phyloP scores from a whole-genome alignment of 2,329 filamentous ascomycete genomes.

The Rugonectria rugulosa region DNA sequence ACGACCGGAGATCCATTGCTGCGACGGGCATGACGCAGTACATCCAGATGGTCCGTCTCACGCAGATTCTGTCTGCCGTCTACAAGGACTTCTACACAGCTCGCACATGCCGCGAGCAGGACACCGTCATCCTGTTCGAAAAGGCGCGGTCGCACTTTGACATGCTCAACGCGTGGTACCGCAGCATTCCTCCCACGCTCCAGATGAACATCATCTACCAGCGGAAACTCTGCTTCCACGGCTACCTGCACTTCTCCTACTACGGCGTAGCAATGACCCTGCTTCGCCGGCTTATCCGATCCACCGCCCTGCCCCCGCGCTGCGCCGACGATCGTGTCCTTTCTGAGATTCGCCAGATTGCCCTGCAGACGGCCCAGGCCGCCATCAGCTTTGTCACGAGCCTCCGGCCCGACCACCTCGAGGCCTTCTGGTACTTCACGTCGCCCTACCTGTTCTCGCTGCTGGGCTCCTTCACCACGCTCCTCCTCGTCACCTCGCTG shows the following conservation, averaged over 20 bases:
- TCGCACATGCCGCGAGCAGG: constrained; percentile 39
- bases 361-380: constrained; percentile 41
- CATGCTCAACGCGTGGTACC: constrained; percentile 56
- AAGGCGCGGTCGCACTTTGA: constrained; percentile 58
- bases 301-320: constrained; percentile 40
- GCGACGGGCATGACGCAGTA: constrained; percentile 52
- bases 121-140: constrained; percentile 49
- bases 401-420: constrained; percentile 47
- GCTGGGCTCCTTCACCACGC: constrained; percentile 48
- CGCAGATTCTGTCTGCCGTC: constrained; percentile 55
- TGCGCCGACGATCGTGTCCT: constrained; percentile 41
- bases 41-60: constrained; percentile 55
- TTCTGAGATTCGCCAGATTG: constrained; percentile 41
- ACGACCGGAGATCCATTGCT: constrained; percentile 43
- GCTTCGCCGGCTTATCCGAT: constrained; percentile 53
- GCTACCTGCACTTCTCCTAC: constrained; percentile 55
- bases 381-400: constrained; percentile 46
- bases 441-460: constrained; percentile 50
- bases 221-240: constrained; percentile 50
- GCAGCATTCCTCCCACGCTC: constrained; percentile 51
- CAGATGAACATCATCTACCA: constrained; percentile 53
- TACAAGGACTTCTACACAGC: constrained; percentile 54
- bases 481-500: constrained; percentile 45
- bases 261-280: constrained; percentile 55
- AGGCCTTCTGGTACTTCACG: constrained; percentile 50